Evolutionary conservation across 192 early-diverging fungal genomes (phyloP).

Genomic region (Backusella psychrophila): DNA sequence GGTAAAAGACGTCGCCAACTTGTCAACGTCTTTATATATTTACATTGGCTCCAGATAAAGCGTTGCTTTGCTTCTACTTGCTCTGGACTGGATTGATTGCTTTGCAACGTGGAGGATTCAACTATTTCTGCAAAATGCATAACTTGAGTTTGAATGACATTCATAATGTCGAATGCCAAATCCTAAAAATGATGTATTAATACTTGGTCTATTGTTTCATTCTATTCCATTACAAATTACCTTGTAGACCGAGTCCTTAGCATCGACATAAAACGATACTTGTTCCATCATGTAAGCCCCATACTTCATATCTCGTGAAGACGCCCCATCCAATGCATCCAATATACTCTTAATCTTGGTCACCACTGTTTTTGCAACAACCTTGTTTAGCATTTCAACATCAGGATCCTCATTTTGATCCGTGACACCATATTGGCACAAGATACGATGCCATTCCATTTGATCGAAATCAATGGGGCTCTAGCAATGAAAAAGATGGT

Average conservation of each 20-base stretch:
- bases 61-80: conserved; percentile 17
- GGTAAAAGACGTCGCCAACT: conserved; percentile 20
- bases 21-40: conserved; percentile 17
- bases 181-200: conserved; percentile 2
- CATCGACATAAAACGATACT: conserved; percentile 37
- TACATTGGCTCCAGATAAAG: conserved; percentile 30
- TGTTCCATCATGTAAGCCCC: conserved; percentile 29
- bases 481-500: background rate
- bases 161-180: conserved; percentile 8
- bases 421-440: conserved; percentile 27
- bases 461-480: conserved; percentile 28
- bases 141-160: conserved; percentile 12
- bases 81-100: background rate
- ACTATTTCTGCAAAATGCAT: conserved; percentile 25
- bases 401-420: conserved; percentile 32
- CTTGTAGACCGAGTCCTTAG: conserved; percentile 20
- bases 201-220: no score
- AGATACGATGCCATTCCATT: conserved; percentile 36
- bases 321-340: conserved; percentile 21
- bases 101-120: background rate
- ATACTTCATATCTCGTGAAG: conserved; percentile 21
- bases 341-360: conserved; percentile 26
- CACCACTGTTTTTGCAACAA: conserved; percentile 32
- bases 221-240: no score
- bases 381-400: conserved; percentile 34